A percentile compares a stretch with the other conserved stretches of the same genome.
These are phyloP conservation scores for Teratosphaeriaceae sp. DNA, from an alignment of 2,329 filamentous ascomycete genomes.

Conservation along the genomic window DNA sequence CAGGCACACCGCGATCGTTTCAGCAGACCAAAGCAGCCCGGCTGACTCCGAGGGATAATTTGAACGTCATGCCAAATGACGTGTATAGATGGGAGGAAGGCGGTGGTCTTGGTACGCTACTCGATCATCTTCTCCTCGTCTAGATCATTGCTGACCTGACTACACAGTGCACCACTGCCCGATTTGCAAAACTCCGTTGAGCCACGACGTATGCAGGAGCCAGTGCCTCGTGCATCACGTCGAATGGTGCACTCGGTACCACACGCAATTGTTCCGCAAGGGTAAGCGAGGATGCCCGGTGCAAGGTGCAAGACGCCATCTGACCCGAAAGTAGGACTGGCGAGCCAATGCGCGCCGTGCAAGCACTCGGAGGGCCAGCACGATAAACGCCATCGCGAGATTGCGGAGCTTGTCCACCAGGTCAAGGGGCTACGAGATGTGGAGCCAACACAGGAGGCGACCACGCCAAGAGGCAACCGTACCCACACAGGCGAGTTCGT, in stretches of 20 bases:
- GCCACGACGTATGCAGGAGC: conserved; percentile 30
- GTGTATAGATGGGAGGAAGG: conserved; percentile 31
- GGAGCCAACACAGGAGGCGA: conserved; percentile 9
- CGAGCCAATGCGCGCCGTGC: conserved; percentile 28
- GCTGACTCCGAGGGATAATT: too few relatives aligned
- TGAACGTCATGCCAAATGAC: too few relatives aligned
- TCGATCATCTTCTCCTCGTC: neutral
- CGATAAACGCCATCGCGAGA: conserved; percentile 36
- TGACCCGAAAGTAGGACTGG: conserved; percentile 20
- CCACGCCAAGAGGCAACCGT: conserved; percentile 13
- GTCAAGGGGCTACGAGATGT: conserved; percentile 16
- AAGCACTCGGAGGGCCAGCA: conserved; percentile 34
- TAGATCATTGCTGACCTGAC: conserved; percentile 8
- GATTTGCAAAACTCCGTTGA: conserved; percentile 41
- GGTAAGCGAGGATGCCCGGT: conserved; percentile 16
- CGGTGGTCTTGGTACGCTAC: conserved; percentile 21
- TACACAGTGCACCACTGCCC: conserved; percentile 45
- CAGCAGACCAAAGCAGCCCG: too few relatives aligned
- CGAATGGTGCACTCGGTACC: conserved; percentile 45
- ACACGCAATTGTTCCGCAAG: conserved; percentile 40
- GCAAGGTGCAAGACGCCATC: neutral
- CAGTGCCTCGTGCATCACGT: conserved; percentile 41
- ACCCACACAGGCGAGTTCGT: conserved; percentile 6
- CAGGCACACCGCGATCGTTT: too few relatives aligned
- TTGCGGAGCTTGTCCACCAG: conserved; percentile 25